A percentile compares a stretch with the other conserved stretches of the same genome.
phyloP scores from a whole-genome alignment of 495 filamentous ascomycete genomes.

The Penicillium soppii region DNA sequence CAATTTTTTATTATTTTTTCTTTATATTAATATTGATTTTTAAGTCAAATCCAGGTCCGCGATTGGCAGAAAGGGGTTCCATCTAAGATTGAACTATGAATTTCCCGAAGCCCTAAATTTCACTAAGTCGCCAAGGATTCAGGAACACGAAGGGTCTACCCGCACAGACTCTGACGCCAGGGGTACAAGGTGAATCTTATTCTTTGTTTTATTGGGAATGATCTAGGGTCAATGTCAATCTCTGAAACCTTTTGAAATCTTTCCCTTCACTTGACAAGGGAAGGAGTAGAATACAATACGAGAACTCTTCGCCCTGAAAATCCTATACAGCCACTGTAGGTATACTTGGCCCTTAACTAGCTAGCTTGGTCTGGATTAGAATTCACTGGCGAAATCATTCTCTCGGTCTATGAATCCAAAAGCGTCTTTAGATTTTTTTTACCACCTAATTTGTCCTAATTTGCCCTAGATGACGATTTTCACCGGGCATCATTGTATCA shows the following conservation, averaged over 20 bases:
- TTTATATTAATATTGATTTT: constrained; percentile 6
- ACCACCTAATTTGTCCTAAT: neutral
- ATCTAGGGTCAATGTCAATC: neutral
- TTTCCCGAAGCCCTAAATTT: constrained; percentile 2
- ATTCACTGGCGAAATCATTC: neutral
- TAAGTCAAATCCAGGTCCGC: neutral
- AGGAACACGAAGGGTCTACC: constrained; percentile 7
- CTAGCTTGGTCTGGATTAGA: neutral
- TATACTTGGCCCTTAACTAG: neutral
- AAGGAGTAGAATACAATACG: constrained; percentile 3
- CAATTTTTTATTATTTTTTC: constrained; percentile 9
- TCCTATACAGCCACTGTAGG: neutral
- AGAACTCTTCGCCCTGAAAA: constrained; percentile 2
- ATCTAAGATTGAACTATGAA: constrained; percentile 20
- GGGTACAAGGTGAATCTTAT: no score
- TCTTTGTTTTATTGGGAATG: no score
- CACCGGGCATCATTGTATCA: constrained; percentile 2
- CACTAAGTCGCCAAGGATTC: neutral
- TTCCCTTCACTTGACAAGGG: neutral
- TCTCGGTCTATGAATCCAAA: neutral
- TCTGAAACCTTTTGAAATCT: neutral
- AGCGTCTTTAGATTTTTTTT: neutral
- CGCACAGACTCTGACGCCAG: constrained; percentile 14
- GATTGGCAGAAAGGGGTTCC: constrained; percentile 24
- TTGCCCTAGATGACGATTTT: neutral